Base-by-base conservation (phyloP, 2,329 filamentous ascomycete genomes). In the Podosphaera fusca region DNA sequence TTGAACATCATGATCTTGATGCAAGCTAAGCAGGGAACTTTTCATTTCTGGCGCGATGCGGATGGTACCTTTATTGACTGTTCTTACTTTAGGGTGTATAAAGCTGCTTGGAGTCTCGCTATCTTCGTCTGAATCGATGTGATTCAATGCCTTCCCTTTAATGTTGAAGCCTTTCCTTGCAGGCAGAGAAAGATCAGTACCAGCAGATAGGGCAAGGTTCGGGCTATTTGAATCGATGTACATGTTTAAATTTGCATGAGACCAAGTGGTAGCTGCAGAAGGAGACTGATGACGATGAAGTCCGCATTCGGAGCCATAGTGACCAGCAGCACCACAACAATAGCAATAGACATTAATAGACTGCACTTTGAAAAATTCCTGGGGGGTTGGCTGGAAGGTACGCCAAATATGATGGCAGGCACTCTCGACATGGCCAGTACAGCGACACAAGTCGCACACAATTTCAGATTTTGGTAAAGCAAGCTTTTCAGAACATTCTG, bases 361-460 rank as follows among this genome's bases (percentile, higher is more conserved):
- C 54, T 68, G 68, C 45, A 81, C 77, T 59, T 72, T 78, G 58
- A 69, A 71, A 54, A 73, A 68, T 12, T 67, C 67, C 14, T 68
- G 64, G 8, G 68, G 62, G 12, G 69, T 66, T 1, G 71, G 72
- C 10, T 69, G 66, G 64, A 75, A 82, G 21, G 73, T 78, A 58
- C 75, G 72, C 80, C 80, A 86, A 31, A 82, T 69, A 53, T 73
- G 70, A 56, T 76, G 73, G 65, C 84, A 87, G 2, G 74, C 68
- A 10, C 70, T 65, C 64, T 86, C 83, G 7, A 74, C 62, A 62
- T 87, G 84, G 7, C 74, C 70, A 2, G 64, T 61, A 5, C 73
- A 73, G 45, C 70, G 70, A 67, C 84, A 87, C 38, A 80, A 70
- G 9, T 77, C 76, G 65, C 84, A 87, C 52, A 75, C 69, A 30